Base-by-base conservation (phyloP, 306 rosid species). In the Trichosanthes cucumerina region DNA sequence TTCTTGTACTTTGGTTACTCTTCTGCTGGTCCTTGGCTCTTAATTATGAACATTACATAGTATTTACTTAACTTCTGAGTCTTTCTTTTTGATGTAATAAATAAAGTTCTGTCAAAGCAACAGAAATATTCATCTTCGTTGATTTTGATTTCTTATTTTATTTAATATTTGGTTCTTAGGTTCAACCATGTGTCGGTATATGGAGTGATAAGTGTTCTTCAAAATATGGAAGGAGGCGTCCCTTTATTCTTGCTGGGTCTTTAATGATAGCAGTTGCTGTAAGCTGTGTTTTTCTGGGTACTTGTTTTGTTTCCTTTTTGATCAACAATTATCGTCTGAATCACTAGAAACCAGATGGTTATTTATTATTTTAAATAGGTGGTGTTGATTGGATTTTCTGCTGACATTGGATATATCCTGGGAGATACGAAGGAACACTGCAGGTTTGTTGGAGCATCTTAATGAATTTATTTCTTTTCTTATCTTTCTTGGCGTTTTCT, bases 201-300 rank as follows among this genome's bases (percentile, higher is more conserved):
- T 95, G 99, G 99, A 95, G 97, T 82, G 99, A 95, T 83, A 95
- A 88, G 82, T 95, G 99, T 86, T 86, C 90, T 76, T 92, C 96
- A 76, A 95, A 84, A 80, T 89, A 81, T 79, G 99, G 99, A 82
- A 92, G 97, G 84, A 88, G 99, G 64, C 97, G 97, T 47, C 99
- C 99, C 21, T 95, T 92, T 81, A 95, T 95, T 87, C 88, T 95
- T 82, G 92, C 88, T n/a, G 99, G 99, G 52, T 87, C 97, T 81
- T 82, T 95, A 62, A 78, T 95, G 97, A 95, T 95, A 59, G 89
- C 90, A 46, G 77, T 85, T 58, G 88, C 99, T 28, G 99, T 95
- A 87, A 89, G 97, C 80, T 80, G 80, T 52, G 31, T 58, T 56
- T 53, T 74, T 79, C 50, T 79, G 65, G 16, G 77, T 46, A 73